Conservation (phyloP, 108 stramenopile genomes). For the Ochromonas danica region DNA sequence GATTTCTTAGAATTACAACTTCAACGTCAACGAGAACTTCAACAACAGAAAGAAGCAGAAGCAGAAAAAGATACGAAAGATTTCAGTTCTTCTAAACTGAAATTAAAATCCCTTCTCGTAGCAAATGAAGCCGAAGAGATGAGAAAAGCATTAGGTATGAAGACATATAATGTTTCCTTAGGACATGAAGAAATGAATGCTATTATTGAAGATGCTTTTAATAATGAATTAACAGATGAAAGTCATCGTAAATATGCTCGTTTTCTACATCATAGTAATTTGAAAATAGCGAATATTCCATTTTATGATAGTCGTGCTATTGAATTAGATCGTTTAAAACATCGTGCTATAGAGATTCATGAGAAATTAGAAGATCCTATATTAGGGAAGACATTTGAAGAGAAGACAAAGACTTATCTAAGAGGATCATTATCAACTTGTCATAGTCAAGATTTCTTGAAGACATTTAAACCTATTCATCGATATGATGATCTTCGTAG, state of each 20-base stretch:
- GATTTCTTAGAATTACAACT: background rate
- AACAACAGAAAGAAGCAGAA: background rate
- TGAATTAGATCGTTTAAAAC: conserved; percentile 8
- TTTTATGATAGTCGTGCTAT: conserved; percentile 5
- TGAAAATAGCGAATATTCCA: background rate
- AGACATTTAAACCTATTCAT: background rate
- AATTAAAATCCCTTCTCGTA: no score
- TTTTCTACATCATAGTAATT: background rate
- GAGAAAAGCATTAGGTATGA: background rate
- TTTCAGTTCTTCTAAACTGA: no score
- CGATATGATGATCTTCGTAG: background rate
- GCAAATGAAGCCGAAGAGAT: background rate
- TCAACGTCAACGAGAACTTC: background rate
- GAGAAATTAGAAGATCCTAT: conserved; percentile 2
- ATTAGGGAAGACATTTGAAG: background rate
- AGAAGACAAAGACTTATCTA: background rate
- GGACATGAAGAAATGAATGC: background rate
- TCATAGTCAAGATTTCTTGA: background rate
- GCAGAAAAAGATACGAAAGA: background rate
- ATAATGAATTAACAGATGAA: background rate
- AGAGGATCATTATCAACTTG: background rate
- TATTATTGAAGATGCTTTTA: background rate
- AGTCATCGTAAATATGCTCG: background rate
- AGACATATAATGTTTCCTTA: background rate
- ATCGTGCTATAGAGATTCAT: background rate